Evolutionary conservation across 192 early-diverging fungal species (phyloP).

Genomic region (Jimgerdemannia flammicorona): DNA sequence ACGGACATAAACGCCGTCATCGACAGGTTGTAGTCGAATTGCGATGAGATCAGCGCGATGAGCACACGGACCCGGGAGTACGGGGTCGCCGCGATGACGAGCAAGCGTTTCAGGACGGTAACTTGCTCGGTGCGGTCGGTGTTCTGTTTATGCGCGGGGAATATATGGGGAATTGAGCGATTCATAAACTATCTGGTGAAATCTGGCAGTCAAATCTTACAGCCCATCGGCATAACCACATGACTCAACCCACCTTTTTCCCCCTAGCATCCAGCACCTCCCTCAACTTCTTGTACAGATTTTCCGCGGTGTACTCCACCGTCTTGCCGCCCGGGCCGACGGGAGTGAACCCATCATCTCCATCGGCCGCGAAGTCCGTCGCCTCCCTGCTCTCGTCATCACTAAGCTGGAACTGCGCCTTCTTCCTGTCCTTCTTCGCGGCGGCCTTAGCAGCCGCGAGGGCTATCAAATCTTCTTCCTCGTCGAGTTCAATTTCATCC

Average conservation of each 20-base stretch:
- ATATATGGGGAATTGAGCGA: not conserved
- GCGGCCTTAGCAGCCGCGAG: not conserved
- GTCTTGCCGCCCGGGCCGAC: conserved; percentile 68
- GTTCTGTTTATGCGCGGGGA: conserved; percentile 41
- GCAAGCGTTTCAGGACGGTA: conserved; percentile 58
- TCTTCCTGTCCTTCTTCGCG: conserved; percentile 18
- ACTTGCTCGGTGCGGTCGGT: conserved; percentile 84
- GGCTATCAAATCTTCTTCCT: no score
- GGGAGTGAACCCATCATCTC: conserved; percentile 65
- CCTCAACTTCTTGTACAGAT: conserved; percentile 79
- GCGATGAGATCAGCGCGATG: conserved; percentile 81
- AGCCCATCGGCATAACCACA: not conserved
- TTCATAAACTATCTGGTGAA: not conserved
- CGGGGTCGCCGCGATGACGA: conserved; percentile 57
- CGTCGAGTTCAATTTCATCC: conserved; percentile 32
- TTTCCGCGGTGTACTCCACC: conserved; percentile 60
- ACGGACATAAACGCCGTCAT: conserved; percentile 67
- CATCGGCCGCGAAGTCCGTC: conserved; percentile 29
- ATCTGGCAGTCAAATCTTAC: not conserved
- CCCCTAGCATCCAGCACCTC: conserved; percentile 83
- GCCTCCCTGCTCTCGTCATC: not conserved
- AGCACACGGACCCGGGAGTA: conserved; percentile 84
- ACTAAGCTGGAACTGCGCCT: not conserved
- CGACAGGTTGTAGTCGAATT: conserved; percentile 77
- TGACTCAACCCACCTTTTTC: conserved; percentile 65